phyloP scores from a whole-genome alignment of 345 rosid genomes.

The Brassica cretica region DNA sequence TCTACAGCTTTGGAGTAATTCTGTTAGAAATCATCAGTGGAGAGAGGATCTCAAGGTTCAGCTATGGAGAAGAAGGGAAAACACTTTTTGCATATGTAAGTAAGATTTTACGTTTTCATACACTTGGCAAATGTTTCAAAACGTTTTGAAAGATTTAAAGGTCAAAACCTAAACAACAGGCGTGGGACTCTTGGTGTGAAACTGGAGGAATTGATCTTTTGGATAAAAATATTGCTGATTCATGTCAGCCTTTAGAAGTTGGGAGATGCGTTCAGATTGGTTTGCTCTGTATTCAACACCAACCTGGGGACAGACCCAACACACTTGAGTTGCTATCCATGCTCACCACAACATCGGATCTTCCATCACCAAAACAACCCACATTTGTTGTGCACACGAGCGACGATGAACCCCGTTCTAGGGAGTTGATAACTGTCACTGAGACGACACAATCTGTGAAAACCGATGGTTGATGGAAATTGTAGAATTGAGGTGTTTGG shows the following conservation, averaged over 20 bases:
- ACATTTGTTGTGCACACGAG: not conserved
- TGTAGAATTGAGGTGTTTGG: not conserved
- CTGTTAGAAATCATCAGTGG: slow-evolving; percentile 33
- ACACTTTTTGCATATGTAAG: slow-evolving; percentile 31
- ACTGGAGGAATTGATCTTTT: slow-evolving; percentile 19
- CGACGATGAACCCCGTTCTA: not conserved
- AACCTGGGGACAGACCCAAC: slow-evolving; percentile 23
- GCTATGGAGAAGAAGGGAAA: slow-evolving; percentile 17
- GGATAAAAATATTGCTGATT: slow-evolving; percentile 13
- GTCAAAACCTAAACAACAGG: slow-evolving; percentile 9
- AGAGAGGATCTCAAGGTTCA: slow-evolving; percentile 25
- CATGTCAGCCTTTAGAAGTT: slow-evolving; percentile 8
- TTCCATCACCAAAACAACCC: slow-evolving; percentile 27
- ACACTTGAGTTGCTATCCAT: slow-evolving; percentile 21
- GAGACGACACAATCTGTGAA: slow-evolving; percentile 14
- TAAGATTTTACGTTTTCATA: not conserved
- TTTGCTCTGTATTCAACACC: slow-evolving; percentile 30
- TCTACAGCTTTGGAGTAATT: slow-evolving; percentile 51
- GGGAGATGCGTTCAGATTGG: slow-evolving; percentile 31
- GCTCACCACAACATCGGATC: slow-evolving; percentile 29
- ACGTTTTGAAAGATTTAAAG: not conserved
- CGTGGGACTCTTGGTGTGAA: slow-evolving; percentile 28
- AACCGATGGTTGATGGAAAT: not conserved
- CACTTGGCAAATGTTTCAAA: not conserved
- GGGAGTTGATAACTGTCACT: not conserved